Base-by-base conservation (phyloP, 1,284 basidiomycete species). In the Albatrellus sp. region DNA sequence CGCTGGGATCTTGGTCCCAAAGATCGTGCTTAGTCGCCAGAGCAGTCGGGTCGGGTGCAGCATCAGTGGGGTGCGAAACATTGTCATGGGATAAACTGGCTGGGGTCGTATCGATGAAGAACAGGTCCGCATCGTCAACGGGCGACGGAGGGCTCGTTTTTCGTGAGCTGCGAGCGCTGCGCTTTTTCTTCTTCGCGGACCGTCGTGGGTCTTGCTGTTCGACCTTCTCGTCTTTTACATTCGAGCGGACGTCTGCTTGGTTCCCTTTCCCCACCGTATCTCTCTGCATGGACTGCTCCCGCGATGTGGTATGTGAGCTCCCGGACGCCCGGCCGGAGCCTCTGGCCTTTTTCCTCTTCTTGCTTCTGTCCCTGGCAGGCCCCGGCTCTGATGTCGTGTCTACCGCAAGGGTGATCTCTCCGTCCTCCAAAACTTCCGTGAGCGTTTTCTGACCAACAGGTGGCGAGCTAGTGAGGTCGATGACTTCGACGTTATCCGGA, bases 51-150 rank as follows among this genome's bases (percentile, higher is more conserved):
- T 29, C 13, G 7, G 17, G 13, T 13, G 37, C 33, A 11, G 16
- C 37, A 14, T 16, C 19, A 16, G 34, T n/a, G n/a, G 36, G 34
- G 24, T 48, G 17, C 43, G 47, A 43, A 31, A 29, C 44, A 24
- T 40, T 24, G 20, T 34, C 28, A 17, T 52, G 52, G 12, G 58
- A 48, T 13, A 68, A 44, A 1, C 57, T 51, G 11, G 58, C 56
- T 1, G 76, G 72, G 2, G 54, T 55, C 16, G 63, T 54, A 54
- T 84, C 81, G 42, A 80, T 53, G 55, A 70, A 73, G 57, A 79
- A 84, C 5, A 75, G 46, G 16, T 36, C 31, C 8, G n/a, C 37
- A 1, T 44, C 45, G 10, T 50, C 44, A 33, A 46, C 48, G 20
- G 24, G 7, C 24, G 24, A 24, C 7, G 36, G 9, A 28, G 51